These are phyloP conservation scores for Cnidoscolus chayamansa DNA, from an alignment of 441 rosid species.

Conservation along the genomic window DNA sequence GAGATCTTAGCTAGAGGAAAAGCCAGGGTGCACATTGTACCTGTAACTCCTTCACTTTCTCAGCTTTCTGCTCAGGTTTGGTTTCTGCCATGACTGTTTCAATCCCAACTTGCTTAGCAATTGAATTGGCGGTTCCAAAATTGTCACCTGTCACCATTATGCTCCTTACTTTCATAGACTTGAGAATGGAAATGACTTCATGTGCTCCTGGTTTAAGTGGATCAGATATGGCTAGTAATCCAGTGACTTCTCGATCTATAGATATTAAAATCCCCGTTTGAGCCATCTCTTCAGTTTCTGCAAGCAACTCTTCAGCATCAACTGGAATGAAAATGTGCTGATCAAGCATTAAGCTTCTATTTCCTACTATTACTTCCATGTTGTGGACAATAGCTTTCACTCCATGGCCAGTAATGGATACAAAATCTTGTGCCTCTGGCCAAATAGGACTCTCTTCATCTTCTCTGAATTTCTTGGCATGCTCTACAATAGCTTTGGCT, in stretches of 20 bases:
- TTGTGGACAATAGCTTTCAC: conserved; percentile 62
- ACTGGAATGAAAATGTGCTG: conserved; percentile 39
- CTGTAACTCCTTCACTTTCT: conserved; percentile 77
- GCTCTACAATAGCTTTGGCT: conserved; percentile 79
- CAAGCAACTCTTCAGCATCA: conserved; percentile 68
- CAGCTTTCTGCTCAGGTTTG: conserved; percentile 83
- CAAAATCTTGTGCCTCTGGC: conserved; percentile 71
- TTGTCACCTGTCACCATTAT: conserved; percentile 92
- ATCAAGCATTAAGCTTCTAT: conserved; percentile 61
- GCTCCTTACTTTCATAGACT: conserved; percentile 68
- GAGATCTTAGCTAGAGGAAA: not conserved
- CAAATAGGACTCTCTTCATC: conserved; percentile 70
- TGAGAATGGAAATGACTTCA: conserved; percentile 71
- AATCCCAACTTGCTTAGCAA: conserved; percentile 73
- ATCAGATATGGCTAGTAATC: conserved; percentile 72
- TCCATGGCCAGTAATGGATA: conserved; percentile 74
- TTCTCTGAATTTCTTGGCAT: conserved; percentile 68
- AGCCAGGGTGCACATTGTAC: conserved; percentile 24
- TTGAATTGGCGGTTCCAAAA: conserved; percentile 85
- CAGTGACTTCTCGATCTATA: conserved; percentile 52
- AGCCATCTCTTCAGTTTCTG: conserved; percentile 62
- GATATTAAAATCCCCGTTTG: conserved; percentile 78
- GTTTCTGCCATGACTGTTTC: conserved; percentile 77
- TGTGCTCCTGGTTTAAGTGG: conserved; percentile 64
- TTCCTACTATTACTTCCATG: conserved; percentile 66